phyloP scores from a whole-genome alignment of 2,329 filamentous ascomycete species.

The Raffaelea arxii region DNA sequence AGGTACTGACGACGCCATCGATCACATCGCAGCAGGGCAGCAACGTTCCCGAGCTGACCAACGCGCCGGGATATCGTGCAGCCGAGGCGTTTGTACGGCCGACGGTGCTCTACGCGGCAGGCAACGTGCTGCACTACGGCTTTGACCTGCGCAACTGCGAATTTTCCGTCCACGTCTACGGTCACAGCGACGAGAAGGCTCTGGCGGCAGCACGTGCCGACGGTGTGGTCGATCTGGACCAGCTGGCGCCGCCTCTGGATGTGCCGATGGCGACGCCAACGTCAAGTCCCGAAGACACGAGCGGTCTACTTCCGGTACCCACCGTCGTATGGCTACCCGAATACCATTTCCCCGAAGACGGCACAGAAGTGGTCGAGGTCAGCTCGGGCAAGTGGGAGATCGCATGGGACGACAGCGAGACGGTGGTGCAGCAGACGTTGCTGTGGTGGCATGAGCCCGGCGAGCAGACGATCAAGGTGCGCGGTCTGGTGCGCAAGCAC shows the following conservation, averaged over 20 bases:
- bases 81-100: slow-evolving; percentile 91
- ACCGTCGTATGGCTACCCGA: slow-evolving; percentile 82
- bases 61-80: slow-evolving; percentile 67
- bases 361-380: slow-evolving; percentile 62
- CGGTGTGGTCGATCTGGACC: background rate
- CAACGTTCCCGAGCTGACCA: slow-evolving; percentile 36
- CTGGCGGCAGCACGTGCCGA: background rate
- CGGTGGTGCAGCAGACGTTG: slow-evolving; percentile 62
- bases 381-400: slow-evolving; percentile 88
- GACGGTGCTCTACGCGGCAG: slow-evolving; percentile 65
- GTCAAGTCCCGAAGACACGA: slow-evolving; percentile 2
- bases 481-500: slow-evolving; percentile 59
- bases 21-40: slow-evolving; percentile 50
- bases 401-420: slow-evolving; percentile 59
- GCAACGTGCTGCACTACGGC: slow-evolving; percentile 58
- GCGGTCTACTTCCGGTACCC: slow-evolving; percentile 29
- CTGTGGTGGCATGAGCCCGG: slow-evolving; percentile 91
- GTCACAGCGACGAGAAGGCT: slow-evolving; percentile 1
- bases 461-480: slow-evolving; percentile 68
- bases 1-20: slow-evolving; percentile 57
- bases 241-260: background rate
- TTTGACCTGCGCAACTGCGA: slow-evolving; percentile 76
- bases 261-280: background rate
- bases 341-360: slow-evolving; percentile 77
- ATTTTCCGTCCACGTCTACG: slow-evolving; percentile 63